A percentile compares a stretch with the other conserved stretches of the same genome.
These are phyloP conservation scores for Podaxis sp. DNA, from an alignment of 768 basidiomycete species.

Conservation along the genomic window DNA sequence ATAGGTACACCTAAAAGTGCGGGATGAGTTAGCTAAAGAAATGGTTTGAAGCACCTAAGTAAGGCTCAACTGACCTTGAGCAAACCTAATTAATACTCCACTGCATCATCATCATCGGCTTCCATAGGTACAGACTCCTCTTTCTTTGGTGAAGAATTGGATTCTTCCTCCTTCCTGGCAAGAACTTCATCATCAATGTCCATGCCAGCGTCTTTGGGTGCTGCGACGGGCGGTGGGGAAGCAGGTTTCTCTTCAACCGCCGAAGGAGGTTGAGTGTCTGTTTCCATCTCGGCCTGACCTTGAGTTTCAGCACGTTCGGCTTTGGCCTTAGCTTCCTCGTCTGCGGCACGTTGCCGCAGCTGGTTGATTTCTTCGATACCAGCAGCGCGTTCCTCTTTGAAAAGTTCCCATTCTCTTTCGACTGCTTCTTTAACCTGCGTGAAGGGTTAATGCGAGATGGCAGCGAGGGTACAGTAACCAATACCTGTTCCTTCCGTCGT, in stretches of 20 bases:
- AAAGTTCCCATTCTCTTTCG: constrained; percentile 69
- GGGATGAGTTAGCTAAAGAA: neutral
- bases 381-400: constrained; percentile 56
- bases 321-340: constrained; percentile 59
- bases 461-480: constrained; percentile 17
- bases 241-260: constrained; percentile 20
- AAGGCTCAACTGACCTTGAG: constrained; percentile 13
- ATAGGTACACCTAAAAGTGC: constrained; percentile 11
- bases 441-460: constrained; percentile 2
- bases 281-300: constrained; percentile 41
- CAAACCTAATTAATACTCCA: constrained; percentile 61
- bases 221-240: constrained; percentile 1
- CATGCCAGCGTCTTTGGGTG: constrained; percentile 32
- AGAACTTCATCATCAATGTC: constrained; percentile 39
- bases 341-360: constrained; percentile 63
- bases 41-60: neutral
- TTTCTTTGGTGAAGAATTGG: constrained; percentile 43
- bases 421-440: constrained; percentile 57
- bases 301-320: constrained; percentile 30
- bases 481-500: constrained; percentile 63
- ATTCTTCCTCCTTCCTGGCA: constrained; percentile 28
- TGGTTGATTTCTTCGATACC: constrained; percentile 63
- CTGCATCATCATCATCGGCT: constrained; percentile 78
- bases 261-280: constrained; percentile 24
- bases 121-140: constrained; percentile 54